phyloP scores from a whole-genome alignment of 495 filamentous ascomycete species.

The Choiromyces venosus region DNA sequence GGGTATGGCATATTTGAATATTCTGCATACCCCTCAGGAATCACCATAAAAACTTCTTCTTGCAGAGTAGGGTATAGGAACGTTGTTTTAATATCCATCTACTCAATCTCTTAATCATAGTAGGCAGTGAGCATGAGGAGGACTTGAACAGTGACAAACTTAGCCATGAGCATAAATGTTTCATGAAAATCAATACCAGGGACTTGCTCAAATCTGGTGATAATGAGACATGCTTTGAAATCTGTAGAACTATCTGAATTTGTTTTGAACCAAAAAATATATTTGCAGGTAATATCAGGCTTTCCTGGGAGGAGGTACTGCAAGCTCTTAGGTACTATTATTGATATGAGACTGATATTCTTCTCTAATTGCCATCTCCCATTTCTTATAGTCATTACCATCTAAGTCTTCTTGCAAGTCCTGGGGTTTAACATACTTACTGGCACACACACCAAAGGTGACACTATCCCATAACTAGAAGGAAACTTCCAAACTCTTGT shows the following conservation, averaged over 20 bases:
- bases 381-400: accelerated
- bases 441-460: background rate
- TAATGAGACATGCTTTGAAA: background rate
- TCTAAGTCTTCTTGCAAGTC: background rate
- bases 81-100: background rate
- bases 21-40: background rate
- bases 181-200: background rate
- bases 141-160: background rate
- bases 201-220: background rate
- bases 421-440: background rate
- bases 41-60: no score
- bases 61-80: no score
- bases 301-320: background rate
- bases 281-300: background rate
- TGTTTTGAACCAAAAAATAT: background rate
- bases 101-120: no score
- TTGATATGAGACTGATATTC: background rate
- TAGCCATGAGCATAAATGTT: background rate
- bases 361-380: background rate
- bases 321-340: background rate
- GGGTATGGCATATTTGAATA: background rate
- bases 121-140: background rate
- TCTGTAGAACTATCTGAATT: background rate
- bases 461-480: background rate
- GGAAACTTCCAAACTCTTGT: background rate